These are phyloP conservation scores for Trichoderma arundinaceum DNA, from an alignment of 2,329 filamentous ascomycete species.

Conservation along the genomic window DNA sequence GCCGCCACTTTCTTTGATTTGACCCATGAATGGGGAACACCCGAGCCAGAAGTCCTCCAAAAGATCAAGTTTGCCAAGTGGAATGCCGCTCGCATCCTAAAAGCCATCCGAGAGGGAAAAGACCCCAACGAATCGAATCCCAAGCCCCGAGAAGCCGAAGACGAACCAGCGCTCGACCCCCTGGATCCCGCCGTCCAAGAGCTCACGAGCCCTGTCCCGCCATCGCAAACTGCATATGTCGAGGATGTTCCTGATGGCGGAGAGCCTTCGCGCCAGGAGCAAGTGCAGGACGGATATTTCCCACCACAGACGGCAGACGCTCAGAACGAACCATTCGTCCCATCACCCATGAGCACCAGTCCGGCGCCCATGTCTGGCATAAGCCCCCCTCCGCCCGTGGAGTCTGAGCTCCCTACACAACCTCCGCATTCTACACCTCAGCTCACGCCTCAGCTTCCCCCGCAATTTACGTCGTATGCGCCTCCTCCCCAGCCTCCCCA, in stretches of 20 bases:
- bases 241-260: conserved; percentile 61
- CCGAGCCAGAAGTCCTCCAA: conserved; percentile 75
- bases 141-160: conserved; percentile 53
- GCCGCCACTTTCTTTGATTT: conserved; percentile 92
- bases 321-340: conserved; percentile 41
- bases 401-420: conserved; percentile 35
- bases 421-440: conserved; percentile 36
- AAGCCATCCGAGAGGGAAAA: conserved; percentile 85
- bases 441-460: conserved; percentile 39
- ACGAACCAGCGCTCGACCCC: conserved; percentile 47
- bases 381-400: conserved; percentile 35
- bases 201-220: conserved; percentile 55
- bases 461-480: conserved; percentile 37
- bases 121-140: conserved; percentile 95
- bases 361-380: conserved; percentile 36
- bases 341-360: conserved; percentile 46
- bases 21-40: conserved; percentile 78
- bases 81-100: conserved; percentile 88
- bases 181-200: conserved; percentile 34
- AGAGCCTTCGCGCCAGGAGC: conserved; percentile 39
- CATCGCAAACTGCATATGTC: conserved; percentile 51
- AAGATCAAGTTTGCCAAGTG: conserved; percentile 98
- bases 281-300: conserved; percentile 44
- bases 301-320: conserved; percentile 35
- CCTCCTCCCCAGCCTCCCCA: conserved; percentile 25